Percentiles rank a stretch among this genome's conserved stretches.
Evolutionary conservation across 2,329 filamentous ascomycete species (phyloP).

Genomic region (Monosporascus sp.): DNA sequence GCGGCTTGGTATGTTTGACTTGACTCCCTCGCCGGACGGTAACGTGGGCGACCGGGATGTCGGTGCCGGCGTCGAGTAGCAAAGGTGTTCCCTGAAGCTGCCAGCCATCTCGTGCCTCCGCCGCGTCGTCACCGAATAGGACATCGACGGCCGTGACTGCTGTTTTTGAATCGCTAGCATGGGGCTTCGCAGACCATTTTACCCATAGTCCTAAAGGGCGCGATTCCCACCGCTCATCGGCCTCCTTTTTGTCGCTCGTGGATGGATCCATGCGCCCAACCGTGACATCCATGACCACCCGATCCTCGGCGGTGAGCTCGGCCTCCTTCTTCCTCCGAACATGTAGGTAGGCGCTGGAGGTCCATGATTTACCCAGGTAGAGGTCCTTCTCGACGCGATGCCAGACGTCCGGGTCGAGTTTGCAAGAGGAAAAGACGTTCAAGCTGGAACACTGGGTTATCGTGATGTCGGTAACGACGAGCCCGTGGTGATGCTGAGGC

Average conservation of each 20-base stretch:
- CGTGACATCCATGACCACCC: constrained; percentile 72
- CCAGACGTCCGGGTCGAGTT: constrained; percentile 67
- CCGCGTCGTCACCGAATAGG: constrained; percentile 84
- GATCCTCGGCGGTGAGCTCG: constrained; percentile 68
- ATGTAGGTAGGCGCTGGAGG: constrained; percentile 73
- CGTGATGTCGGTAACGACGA: constrained; percentile 80
- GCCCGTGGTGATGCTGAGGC: constrained; percentile 77
- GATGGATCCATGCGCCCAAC: constrained; percentile 69
- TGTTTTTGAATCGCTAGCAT: constrained; percentile 68
- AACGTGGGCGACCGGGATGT: constrained; percentile 65
- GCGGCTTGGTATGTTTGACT: constrained; percentile 59
- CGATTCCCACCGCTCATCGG: constrained; percentile 68
- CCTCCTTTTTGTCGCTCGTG: constrained; percentile 47
- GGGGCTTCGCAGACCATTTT: constrained; percentile 64
- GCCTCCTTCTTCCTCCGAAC: constrained; percentile 82
- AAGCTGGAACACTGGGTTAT: constrained; percentile 70
- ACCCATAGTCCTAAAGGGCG: constrained; percentile 78
- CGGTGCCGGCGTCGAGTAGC: constrained; percentile 58
- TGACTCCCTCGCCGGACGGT: constrained; percentile 71
- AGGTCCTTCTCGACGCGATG: constrained; percentile 85
- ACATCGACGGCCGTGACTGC: constrained; percentile 80
- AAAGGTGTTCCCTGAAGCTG: constrained; percentile 69
- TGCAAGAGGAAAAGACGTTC: constrained; percentile 71
- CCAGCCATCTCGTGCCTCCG: constrained; percentile 86
- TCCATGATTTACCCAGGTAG: constrained; percentile 69